Evolutionary conservation across 2,329 filamentous ascomycete genomes (phyloP), one percentile per base, ranked within the genome.

Genomic region (Nemania diffusa): DNA sequence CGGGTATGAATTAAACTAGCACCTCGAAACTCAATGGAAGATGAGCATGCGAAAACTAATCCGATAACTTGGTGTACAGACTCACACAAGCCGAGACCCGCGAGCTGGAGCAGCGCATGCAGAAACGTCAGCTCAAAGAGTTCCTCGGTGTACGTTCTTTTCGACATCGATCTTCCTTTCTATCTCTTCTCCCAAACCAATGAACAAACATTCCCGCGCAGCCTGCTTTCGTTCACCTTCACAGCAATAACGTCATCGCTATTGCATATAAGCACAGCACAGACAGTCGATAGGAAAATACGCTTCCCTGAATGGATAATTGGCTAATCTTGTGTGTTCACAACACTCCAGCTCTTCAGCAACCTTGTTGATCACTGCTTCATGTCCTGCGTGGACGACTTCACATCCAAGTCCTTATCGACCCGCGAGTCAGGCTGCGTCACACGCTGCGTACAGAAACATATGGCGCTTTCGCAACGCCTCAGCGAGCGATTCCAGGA

Each of bases 101-200:
- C 84, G 93, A 96, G 87, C 92, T 99, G 79, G 91, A 97, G 83
- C 84, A 89, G 83, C 93, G 96, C 82, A 94, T 99, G 89, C 94
- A 98, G 85, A 92, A 92, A 84, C 97, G 96, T 84, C 96, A 99
- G 84, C 93, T 99, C 87, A 97, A 97, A 85, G 95, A 98, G 80
- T 98, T 99, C 80, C 97, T 98, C 91, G 92, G 89, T 77, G 96
- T 98, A 87, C 75, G 93, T 86, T n/a, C 6, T 60, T 27, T 37
- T 42, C n/a, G 17, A 44, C 8, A 44, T n/a, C n/a, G 17, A 5
- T n/a, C 15, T n/a, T 20, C 17, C 40, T 4, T 44, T 20, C 9
- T 17, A 9, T 48, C 7, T 20, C 51, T 9, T 64, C 42, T 22
- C 34, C n/a, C 37, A 15, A 44, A 17, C n/a, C 40, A 9, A 20